Evolutionary conservation across 371 early-diverging fungal species (phyloP).

Genomic region (Phascolomyces articulosus): DNA sequence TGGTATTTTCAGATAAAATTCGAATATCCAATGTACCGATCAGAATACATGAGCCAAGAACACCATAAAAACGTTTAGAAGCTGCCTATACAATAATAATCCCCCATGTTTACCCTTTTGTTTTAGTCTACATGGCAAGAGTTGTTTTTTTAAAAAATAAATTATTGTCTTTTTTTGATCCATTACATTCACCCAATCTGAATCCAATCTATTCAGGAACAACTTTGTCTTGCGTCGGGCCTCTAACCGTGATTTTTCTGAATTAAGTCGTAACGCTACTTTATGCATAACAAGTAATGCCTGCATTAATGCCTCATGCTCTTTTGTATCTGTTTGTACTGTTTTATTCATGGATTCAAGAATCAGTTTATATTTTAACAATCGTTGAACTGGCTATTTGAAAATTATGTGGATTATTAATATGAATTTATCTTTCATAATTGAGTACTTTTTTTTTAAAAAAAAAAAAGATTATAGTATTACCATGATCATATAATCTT

Average conservation of each 20-base stretch:
- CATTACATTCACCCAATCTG: constrained; percentile 38
- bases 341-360: constrained; percentile 43
- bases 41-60: constrained; percentile 38
- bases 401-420: no score
- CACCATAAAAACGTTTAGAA: constrained; percentile 36
- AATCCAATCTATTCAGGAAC: constrained; percentile 40
- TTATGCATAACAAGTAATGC: constrained; percentile 37
- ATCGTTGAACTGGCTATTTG: constrained; percentile 53
- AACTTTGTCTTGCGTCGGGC: constrained; percentile 37
- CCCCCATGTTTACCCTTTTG: background rate
- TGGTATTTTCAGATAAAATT: constrained; percentile 21
- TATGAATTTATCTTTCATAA: no score
- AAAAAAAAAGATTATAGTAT: no score
- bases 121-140: no score
- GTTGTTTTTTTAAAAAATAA: no score
- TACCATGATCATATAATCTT: constrained; percentile 52
- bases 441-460: no score
- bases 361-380: constrained; percentile 44
- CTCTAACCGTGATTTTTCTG: constrained; percentile 35
- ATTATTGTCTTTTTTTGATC: no score
- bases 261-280: constrained; percentile 33
- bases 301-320: constrained; percentile 24
- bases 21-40: constrained; percentile 50
- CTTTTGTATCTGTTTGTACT: constrained; percentile 29
- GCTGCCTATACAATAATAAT: constrained; percentile 18